Percentiles rank a stretch among this genome's conserved stretches.
Evolutionary conservation across 176 grass and related monocot genomes (phyloP).

Genomic region (Elaeis guineensis): DNA sequence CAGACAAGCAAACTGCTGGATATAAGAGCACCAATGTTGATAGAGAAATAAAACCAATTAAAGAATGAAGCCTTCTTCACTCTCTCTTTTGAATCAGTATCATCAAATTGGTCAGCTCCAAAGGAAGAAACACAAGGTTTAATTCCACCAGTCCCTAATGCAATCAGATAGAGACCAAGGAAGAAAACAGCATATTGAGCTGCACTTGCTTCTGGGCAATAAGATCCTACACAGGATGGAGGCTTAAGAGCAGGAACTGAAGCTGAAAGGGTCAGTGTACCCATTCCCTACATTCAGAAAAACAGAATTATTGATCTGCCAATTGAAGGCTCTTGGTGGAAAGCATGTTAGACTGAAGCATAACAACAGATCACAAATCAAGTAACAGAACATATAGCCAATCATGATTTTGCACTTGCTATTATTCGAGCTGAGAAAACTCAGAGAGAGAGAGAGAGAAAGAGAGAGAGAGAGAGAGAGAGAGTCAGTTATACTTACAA

Average conservation of each 20-base stretch:
- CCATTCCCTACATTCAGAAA: slow-evolving; percentile 53
- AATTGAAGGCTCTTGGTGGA: too few species aligned
- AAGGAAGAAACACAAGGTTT: slow-evolving; percentile 88
- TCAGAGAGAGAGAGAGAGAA: neutral
- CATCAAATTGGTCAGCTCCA: slow-evolving; percentile 90
- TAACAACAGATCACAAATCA: too few species aligned
- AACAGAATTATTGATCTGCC: neutral
- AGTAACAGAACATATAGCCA: too few species aligned
- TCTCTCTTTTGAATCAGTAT: slow-evolving; percentile 63
- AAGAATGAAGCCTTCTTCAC: slow-evolving; percentile 86
- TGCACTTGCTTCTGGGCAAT: slow-evolving; percentile 53
- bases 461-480: neutral
- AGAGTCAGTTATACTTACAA: slow-evolving; percentile 43
- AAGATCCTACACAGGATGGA: slow-evolving; percentile 58
- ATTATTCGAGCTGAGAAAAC: too few species aligned
- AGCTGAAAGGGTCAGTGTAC: slow-evolving; percentile 63
- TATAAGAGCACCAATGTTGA: slow-evolving; percentile 88
- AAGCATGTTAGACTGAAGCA: neutral
- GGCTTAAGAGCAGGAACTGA: slow-evolving; percentile 65
- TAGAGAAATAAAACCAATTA: slow-evolving; percentile 92
- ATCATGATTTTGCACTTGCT: too few species aligned
- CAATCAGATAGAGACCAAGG: slow-evolving; percentile 84
- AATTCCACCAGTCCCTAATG: slow-evolving; percentile 78
- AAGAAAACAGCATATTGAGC: slow-evolving; percentile 69
- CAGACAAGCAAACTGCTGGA: slow-evolving; percentile 86